Base-by-base conservation (phyloP, 225 moss, liverwort and hornwort genomes). In the Takakia lepidozioides region DNA sequence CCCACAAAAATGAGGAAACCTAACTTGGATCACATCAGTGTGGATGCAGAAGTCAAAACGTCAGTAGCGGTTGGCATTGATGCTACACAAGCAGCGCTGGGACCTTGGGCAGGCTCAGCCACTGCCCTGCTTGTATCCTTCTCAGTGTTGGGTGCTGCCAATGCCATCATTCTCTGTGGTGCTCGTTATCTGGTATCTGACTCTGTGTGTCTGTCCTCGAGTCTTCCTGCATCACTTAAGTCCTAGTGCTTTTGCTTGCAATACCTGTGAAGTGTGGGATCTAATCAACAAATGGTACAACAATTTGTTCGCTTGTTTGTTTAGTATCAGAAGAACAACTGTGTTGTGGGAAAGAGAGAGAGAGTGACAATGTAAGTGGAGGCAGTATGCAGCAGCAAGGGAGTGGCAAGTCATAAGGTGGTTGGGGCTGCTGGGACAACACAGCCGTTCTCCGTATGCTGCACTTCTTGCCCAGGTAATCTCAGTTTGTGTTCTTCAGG, bases 21-120 rank as follows among this genome's bases (percentile, higher is more conserved):
- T 19, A 41, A 41, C 40, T 41, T 57, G 27, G 16, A 30, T 21
- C 18, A 1, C 30, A 16, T 28, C 9, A 16, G 3, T 36, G 1
- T 61, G 27, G 32, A 58, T 69, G 71, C 75, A 91, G 86, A 66
- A 52, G 56, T 92, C 43, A 78, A 85, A 72, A 56, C 61, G 29
- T 78, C 88, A 48, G 58, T 66, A 26, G 71, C 73, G 41, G 78
- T 88, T 39, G 92, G 88, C 19, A 73, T 92, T 54, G 88, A 92
- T 59, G 50, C 80, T 28, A 62, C 69, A 32, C 64, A 43, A 47
- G 62, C 43, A 47, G 78, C 77, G 36, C 46, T 85, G 39, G 88
- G 92, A 49, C 72, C 63, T 22, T 69, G 74, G 76, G 88, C 81
- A 60, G 78, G 85, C 53, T 63, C 66, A 10, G 48, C 61, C 17